Evolutionary conservation across 2,329 filamentous ascomycete species (phyloP), one percentile per base, ranked within the genome.

Genomic region (Fusarium drepaniforme): DNA sequence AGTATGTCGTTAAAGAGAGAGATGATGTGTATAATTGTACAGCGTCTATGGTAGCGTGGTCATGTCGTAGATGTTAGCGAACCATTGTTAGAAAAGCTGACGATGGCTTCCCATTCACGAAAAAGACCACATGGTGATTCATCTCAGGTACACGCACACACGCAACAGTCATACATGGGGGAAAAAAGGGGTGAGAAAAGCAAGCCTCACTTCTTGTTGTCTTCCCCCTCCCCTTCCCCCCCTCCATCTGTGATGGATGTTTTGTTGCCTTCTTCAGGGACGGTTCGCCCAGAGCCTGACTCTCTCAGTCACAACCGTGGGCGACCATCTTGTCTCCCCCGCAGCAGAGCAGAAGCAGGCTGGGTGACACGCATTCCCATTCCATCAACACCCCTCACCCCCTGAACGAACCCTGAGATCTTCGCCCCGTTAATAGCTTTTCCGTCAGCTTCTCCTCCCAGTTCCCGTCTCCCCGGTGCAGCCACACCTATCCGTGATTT

Each of bases 131-230:
- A 33, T 21, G 28, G 49, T 57, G 53, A 57, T 57, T 57, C 53
- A 57, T 35, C 53, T 57, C 53, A 57, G 53, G 53, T 57, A 57
- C 53, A 57, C 51, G n/a, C 12, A 21, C 16, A 7, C 28, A 18
- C 33, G 38, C 33, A 16, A 58, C 56, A 59, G 21, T 35, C n/a
- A 28, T 30, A 28, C 23, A 53, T 33, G 49, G 25, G 25, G 25
- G 25, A 8, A 53, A 49, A 53, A 53, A 25, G 49, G 49, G 49
- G 49, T 53, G 18, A n/a, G 28, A 15, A 21, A 12, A 18, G 59
- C 18, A 63, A 49, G 72, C 72, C 72, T 74, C 68, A 38, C 38
- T 63, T 46, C 18, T 49, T 37, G 49, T 53, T 57, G n/a, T 35
- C 53, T 57, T 35, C 53, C 37, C 25, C 33, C 25, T 28, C n/a